Evolutionary conservation across 805 yeast species (phyloP), one percentile per base, ranked within the genome.

Genomic region (Clavispora phyllophila): DNA sequence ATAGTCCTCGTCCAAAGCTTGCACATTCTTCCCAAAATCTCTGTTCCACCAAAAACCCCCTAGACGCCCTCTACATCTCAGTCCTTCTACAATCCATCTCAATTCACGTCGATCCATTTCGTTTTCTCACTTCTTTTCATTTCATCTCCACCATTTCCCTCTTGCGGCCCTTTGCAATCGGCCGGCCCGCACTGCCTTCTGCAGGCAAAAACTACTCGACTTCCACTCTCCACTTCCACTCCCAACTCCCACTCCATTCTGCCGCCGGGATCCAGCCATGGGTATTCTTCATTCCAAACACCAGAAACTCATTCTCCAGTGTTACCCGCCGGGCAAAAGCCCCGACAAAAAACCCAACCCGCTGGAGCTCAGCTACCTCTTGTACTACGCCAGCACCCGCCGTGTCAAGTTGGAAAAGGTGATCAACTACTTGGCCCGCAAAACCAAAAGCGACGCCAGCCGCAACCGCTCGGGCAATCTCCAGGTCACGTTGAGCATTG

Each of bases 291-390:
- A 73, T 36, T 86, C 96, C 2, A 90, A 91, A 60, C 98, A 90
- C 62, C 97, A 90, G 63, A 82, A 87, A 57, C 73, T 90, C 56
- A 86, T 93, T 29, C 76, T 84, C 40, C 96, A 87, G 62, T 93
- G 98, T 68, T 91, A 91, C 61, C 98, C 96, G 5, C 78, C 93
- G 2, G 96, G 97, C 2, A 75, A 88, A 47, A 83, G 81, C 7
- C 75, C 76, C 5, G 98, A 90, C 57, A 90, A 90, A 66, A 83
- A 84, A 55, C 96, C 99, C 13, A 90, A 91, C 61, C 81, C 95
- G 2, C 87, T 95, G 17, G 98, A 93, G 61, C 73, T 95, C 37
- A 84, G 95, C 45, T 88, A 89, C 58, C 72, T 91, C 51, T 66
- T 91, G 25, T 91, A 85, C 69, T 91, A 91, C 61, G 96, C 96